Conservation (phyloP, 2,329 filamentous ascomycete species). For the Chaetomium sp. region DNA sequence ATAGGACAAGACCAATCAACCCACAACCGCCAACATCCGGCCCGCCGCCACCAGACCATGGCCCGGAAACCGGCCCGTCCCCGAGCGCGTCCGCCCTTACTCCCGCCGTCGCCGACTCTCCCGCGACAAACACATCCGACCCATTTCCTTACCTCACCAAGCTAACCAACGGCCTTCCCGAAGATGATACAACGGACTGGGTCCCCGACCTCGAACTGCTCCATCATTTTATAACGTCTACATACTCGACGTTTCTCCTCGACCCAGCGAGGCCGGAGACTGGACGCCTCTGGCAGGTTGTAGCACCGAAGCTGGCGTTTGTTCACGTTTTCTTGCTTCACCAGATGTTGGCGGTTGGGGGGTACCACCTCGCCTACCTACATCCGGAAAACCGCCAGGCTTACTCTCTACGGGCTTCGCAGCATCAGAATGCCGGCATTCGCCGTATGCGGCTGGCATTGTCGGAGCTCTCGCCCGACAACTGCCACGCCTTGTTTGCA, state of each 20-base stretch:
- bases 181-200: conserved; percentile 23
- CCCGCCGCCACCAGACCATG: background rate
- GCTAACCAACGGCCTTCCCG: conserved; percentile 13
- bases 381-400: conserved; percentile 11
- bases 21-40: conserved; percentile 1
- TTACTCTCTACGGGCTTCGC: conserved; percentile 18
- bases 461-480: conserved; percentile 17
- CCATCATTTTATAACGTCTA: conserved; percentile 30
- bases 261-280: background rate
- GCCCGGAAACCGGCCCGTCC: background rate
- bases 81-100: conserved; percentile 3
- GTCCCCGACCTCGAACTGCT: conserved; percentile 32
- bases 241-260: conserved; percentile 14
- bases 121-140: conserved; percentile 5
- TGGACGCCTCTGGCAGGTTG: conserved; percentile 15
- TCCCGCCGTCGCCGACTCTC: background rate
- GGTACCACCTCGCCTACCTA: conserved; percentile 22
- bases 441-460: conserved; percentile 19
- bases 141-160: conserved; percentile 20
- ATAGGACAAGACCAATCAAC: conserved; percentile 6
- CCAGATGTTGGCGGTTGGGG: conserved; percentile 20
- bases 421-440: conserved; percentile 22
- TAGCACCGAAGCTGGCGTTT: conserved; percentile 19
- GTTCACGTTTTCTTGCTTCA: conserved; percentile 22
- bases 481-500: conserved; percentile 22